Percentiles rank a stretch among this genome's conserved stretches.
These are phyloP conservation scores for Venturia effusa DNA, from an alignment of 2,329 filamentous ascomycete genomes.

Conservation along the genomic window DNA sequence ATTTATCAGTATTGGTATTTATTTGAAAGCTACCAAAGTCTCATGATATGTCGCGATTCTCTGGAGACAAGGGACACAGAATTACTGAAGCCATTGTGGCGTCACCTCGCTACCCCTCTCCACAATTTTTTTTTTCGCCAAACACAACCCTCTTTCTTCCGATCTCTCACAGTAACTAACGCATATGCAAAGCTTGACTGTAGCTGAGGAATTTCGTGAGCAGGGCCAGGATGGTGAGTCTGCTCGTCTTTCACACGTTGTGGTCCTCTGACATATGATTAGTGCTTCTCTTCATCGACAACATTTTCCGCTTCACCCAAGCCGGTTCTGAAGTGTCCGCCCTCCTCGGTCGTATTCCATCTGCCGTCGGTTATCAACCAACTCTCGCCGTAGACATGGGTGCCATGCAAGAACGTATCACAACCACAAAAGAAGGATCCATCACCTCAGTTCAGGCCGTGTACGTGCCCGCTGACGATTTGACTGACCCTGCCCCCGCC, in stretches of 20 bases:
- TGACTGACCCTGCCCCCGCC: conserved; percentile 98
- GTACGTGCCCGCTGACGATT: conserved; percentile 99
- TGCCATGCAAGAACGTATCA: conserved; percentile 99
- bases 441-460: conserved; percentile 99
- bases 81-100: not conserved
- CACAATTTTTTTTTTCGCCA: not conserved
- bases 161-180: not conserved
- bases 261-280: conserved; percentile 22
- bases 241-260: conserved; percentile 12
- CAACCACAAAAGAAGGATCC: conserved; percentile 98
- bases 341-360: conserved; percentile 97
- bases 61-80: too few relatives aligned
- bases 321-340: conserved; percentile 99
- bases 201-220: conserved; percentile 75
- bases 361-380: conserved; percentile 99
- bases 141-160: too few relatives aligned
- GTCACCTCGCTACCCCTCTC: not conserved
- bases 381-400: conserved; percentile 98
- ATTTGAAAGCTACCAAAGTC: too few relatives aligned
- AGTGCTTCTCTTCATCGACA: conserved; percentile 99
- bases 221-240: conserved; percentile 75
- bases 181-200: conserved; percentile 30
- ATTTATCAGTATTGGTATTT: too few relatives aligned
- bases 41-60: too few relatives aligned
- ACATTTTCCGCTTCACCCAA: conserved; percentile 99